A percentile compares a stretch with the other conserved stretches of the same genome.
phyloP scores from a whole-genome alignment of 2,329 filamentous ascomycete species.

The Cryoendolithus antarcticus region DNA sequence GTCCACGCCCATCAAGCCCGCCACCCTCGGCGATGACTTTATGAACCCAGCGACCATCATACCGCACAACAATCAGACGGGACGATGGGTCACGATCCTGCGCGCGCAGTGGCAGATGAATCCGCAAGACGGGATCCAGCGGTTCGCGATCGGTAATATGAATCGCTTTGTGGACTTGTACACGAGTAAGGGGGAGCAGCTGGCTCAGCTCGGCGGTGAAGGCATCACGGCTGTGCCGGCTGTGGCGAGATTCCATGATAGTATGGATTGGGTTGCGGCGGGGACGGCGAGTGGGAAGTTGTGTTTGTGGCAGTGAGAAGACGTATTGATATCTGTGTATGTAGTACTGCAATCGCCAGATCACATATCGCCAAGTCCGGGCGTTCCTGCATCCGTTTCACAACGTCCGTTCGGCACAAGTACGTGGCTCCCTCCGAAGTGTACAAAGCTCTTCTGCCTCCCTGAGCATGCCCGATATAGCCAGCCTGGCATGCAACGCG shows the following conservation, averaged over 20 bases:
- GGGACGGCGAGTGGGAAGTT: constrained; percentile 88
- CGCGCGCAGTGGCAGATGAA: constrained; percentile 81
- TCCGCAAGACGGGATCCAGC: constrained; percentile 67
- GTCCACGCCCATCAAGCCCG: constrained; percentile 69
- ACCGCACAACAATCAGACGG: constrained; percentile 89
- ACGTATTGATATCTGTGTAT: background rate
- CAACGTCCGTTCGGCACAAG: no score
- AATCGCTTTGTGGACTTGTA: constrained; percentile 79
- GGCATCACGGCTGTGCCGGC: constrained; percentile 91
- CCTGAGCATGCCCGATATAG: no score
- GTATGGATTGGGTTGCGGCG: constrained; percentile 78
- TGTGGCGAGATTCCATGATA: constrained; percentile 81
- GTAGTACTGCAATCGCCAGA: background rate
- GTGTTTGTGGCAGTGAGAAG: constrained; percentile 54
- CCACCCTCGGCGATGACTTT: constrained; percentile 47
- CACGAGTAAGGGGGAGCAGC: constrained; percentile 66
- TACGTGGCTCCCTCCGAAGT: no score
- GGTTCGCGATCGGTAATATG: constrained; percentile 94
- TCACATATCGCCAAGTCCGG: no score
- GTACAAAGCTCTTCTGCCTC: no score
- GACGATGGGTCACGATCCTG: constrained; percentile 80
- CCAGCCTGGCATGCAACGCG: no score
- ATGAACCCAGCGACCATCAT: constrained; percentile 61
- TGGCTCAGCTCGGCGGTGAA: constrained; percentile 78
- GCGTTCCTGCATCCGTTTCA: no score